Evolutionary conservation across 805 yeast genomes (phyloP).

Genomic region (Saccharomyces kudriavzevii): DNA sequence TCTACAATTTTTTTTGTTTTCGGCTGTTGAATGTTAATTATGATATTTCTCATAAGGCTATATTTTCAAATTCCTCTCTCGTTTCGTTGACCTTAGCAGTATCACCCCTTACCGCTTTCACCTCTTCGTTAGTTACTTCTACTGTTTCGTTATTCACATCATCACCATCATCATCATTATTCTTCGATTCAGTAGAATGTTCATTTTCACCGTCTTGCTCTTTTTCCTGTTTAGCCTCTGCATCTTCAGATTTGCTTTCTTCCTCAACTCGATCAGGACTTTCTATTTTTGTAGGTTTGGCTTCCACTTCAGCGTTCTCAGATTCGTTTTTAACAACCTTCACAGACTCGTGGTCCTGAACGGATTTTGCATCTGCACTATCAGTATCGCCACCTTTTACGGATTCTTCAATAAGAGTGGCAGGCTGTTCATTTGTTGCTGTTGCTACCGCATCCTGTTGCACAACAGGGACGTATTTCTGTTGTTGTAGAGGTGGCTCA

Average conservation of each 20-base stretch:
- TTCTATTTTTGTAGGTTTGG: not conserved
- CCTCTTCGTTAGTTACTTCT: slow-evolving; percentile 1
- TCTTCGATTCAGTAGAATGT: slow-evolving; percentile 2
- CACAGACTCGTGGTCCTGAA: slow-evolving; percentile 1
- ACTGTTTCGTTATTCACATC: slow-evolving; percentile 1
- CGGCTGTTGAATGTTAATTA: not conserved
- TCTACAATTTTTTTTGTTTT: not conserved
- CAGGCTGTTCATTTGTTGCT: slow-evolving; percentile 6
- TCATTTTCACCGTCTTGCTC: slow-evolving; percentile 4
- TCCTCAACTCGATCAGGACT: slow-evolving; percentile 1
- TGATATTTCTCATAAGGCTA: slow-evolving; percentile 17
- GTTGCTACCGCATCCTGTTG: slow-evolving; percentile 6
- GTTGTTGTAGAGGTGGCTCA: slow-evolving; percentile 6
- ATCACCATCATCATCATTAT: slow-evolving; percentile 3
- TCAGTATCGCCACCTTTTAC: not conserved
- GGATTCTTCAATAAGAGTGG: slow-evolving; percentile 3
- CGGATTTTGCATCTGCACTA: slow-evolving; percentile 4
- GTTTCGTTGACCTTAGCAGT: slow-evolving; percentile 7
- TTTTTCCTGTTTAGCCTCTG: slow-evolving; percentile 4
- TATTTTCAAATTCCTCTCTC: slow-evolving; percentile 25
- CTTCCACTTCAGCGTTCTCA: not conserved
- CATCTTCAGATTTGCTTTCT: slow-evolving; percentile 6
- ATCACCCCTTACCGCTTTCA: not conserved
- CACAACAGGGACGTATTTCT: not conserved
- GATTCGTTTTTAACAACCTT: not conserved